These are phyloP conservation scores for Umbellularia californica DNA, from an alignment of 164 flowering plant species.

Conservation along the genomic window DNA sequence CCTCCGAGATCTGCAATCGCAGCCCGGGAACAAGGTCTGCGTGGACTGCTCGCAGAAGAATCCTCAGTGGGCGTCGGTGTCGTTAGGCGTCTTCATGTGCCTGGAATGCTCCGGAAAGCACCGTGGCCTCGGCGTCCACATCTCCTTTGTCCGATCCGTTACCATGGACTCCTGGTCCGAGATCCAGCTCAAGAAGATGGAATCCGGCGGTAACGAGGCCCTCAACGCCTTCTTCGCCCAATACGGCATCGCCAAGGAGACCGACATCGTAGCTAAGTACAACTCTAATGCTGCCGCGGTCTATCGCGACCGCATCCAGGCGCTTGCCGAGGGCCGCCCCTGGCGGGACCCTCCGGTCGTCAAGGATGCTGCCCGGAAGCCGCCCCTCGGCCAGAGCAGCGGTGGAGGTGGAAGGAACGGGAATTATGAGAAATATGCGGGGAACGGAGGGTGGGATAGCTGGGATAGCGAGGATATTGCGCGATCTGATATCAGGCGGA, in stretches of 20 bases:
- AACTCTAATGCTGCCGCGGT: slow-evolving; percentile 72
- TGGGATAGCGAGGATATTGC: slow-evolving; percentile 67
- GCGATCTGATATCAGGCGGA: slow-evolving; percentile 58
- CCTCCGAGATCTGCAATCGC: slow-evolving; percentile 80
- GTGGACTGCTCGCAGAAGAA: slow-evolving; percentile 95
- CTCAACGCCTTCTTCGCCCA: slow-evolving; percentile 59
- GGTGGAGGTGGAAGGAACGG: slow-evolving; percentile 14
- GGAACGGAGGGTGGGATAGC: slow-evolving; percentile 69
- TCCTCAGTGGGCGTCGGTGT: slow-evolving; percentile 99
- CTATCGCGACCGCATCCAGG: slow-evolving; percentile 70
- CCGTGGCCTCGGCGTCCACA: slow-evolving; percentile 99
- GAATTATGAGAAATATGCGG: not conserved
- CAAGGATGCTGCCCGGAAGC: slow-evolving; percentile 46
- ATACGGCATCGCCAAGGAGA: slow-evolving; percentile 72
- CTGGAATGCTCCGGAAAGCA: slow-evolving; percentile 99
- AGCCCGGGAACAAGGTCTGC: slow-evolving; percentile 74
- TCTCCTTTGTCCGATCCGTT: slow-evolving; percentile 94
- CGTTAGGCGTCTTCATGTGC: slow-evolving; percentile 98
- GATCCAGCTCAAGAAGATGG: slow-evolving; percentile 96
- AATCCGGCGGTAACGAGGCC: slow-evolving; percentile 79
- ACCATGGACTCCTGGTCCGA: slow-evolving; percentile 99
- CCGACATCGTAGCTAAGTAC: slow-evolving; percentile 83
- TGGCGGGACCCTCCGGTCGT: slow-evolving; percentile 82
- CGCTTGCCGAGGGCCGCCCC: slow-evolving; percentile 69
- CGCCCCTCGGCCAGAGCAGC: slow-evolving; percentile 32